phyloP scores from a whole-genome alignment of 805 yeast genomes.

The Kuraishia piskuri region DNA sequence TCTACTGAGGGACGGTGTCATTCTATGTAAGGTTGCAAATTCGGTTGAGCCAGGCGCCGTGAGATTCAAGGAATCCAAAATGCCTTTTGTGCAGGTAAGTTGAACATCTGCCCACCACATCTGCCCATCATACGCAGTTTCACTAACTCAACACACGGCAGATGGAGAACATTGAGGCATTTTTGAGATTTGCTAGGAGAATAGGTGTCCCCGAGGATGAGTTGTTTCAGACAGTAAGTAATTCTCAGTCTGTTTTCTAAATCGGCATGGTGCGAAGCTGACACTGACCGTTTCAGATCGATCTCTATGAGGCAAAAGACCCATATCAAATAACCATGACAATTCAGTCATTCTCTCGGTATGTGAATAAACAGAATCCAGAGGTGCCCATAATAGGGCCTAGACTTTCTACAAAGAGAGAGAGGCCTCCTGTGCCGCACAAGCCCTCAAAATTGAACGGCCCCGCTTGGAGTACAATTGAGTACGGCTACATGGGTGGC shows the following conservation, averaged over 20 bases:
- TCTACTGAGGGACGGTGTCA: constrained; percentile 51
- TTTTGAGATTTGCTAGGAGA: constrained; percentile 49
- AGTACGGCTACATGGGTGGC: constrained; percentile 54
- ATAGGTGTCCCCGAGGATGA: constrained; percentile 78
- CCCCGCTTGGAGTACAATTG: constrained; percentile 46
- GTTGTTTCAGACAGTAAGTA: constrained; percentile 54
- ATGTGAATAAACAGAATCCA: constrained; percentile 49
- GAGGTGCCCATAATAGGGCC: constrained; percentile 51
- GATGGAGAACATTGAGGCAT: constrained; percentile 80
- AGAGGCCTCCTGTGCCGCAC: constrained; percentile 41
- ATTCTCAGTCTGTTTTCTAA: not conserved
- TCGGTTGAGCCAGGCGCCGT: constrained; percentile 27
- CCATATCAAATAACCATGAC: constrained; percentile 75
- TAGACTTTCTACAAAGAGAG: constrained; percentile 35
- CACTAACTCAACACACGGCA: constrained; percentile 19
- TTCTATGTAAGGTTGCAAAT: constrained; percentile 39
- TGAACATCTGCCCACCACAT: constrained; percentile 1
- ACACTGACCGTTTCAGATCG: constrained; percentile 23
- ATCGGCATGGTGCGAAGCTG: not conserved
- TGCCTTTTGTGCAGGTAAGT: constrained; percentile 55
- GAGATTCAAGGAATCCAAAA: constrained; percentile 49
- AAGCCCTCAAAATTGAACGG: constrained; percentile 41
- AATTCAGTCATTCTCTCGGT: constrained; percentile 63
- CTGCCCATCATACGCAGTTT: not conserved
- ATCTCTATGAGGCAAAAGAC: constrained; percentile 64